phyloP scores from a whole-genome alignment of 2,329 filamentous ascomycete genomes.

The Exophiala dermatitidis region DNA sequence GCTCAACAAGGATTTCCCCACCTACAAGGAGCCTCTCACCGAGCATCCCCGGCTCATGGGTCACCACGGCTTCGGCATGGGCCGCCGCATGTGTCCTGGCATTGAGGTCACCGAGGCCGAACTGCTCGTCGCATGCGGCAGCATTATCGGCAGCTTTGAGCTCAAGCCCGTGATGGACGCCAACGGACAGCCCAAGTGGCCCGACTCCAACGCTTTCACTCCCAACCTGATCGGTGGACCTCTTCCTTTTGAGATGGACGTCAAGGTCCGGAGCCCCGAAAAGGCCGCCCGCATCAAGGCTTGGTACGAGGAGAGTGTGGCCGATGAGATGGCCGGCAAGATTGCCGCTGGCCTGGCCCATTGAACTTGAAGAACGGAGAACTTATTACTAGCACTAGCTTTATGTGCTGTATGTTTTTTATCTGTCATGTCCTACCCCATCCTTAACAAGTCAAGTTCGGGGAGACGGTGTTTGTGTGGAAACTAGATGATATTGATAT shows the following conservation, averaged over 20 bases:
- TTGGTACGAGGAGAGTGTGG: constrained; percentile 27
- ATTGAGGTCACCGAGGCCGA: constrained; percentile 28
- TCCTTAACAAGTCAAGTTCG: too few relatives aligned
- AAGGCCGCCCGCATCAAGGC: constrained; percentile 25
- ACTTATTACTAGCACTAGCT: too few relatives aligned
- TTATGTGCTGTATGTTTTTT: too few relatives aligned
- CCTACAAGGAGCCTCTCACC: constrained; percentile 30
- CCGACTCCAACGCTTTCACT: constrained; percentile 24
- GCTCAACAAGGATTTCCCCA: constrained; percentile 29
- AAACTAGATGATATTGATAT: too few relatives aligned
- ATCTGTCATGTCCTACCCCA: too few relatives aligned
- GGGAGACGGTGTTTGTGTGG: too few relatives aligned
- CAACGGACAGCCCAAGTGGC: constrained; percentile 25
- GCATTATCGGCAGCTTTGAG: constrained; percentile 27
- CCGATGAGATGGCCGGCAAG: constrained; percentile 24
- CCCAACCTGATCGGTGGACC: constrained; percentile 27
- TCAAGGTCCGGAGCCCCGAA: constrained; percentile 24
- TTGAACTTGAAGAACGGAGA: too few relatives aligned
- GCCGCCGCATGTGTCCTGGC: constrained; percentile 29
- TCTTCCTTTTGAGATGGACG: constrained; percentile 28
- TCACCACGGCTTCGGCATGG: constrained; percentile 29
- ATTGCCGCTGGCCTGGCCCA: constrained; percentile 12
- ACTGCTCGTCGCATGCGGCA: constrained; percentile 27
- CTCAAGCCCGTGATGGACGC: constrained; percentile 23
- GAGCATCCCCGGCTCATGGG: constrained; percentile 29